Conservation (phyloP, 257 asterid species). For the Solanum habrochaites region DNA sequence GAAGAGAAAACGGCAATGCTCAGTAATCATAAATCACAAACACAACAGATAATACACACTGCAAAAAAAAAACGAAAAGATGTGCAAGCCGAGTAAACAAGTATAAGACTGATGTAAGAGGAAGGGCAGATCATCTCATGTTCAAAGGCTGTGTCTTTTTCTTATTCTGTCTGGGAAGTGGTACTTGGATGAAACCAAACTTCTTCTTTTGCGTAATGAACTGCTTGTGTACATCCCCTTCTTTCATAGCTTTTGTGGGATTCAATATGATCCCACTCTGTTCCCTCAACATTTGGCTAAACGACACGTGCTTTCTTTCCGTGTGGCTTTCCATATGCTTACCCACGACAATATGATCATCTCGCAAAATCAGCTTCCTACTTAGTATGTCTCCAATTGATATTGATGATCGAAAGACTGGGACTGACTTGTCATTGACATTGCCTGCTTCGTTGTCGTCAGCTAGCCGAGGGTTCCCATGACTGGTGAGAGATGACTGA, state of each 20-base stretch:
- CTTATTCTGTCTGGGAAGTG: conserved; percentile 54
- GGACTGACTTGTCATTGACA: conserved; percentile 7
- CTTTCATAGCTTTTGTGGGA: conserved; percentile 24
- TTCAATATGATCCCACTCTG: conserved; percentile 55
- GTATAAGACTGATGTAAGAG: neutral
- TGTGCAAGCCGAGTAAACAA: conserved; percentile 6
- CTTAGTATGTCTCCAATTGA: conserved; percentile 52
- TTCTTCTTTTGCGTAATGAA: conserved; percentile 61
- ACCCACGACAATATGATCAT: conserved; percentile 30
- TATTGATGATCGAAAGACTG: conserved; percentile 37
- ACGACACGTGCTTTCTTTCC: conserved; percentile 40
- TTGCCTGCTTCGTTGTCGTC: conserved; percentile 8
- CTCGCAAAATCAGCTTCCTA: conserved; percentile 39
- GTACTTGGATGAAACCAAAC: conserved; percentile 84
- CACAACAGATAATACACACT: neutral
- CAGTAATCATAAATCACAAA: neutral
- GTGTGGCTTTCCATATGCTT: conserved; percentile 29
- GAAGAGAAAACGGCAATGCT: neutral
- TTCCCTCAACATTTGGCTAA: conserved; percentile 83
- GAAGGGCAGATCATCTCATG: conserved; percentile 5
- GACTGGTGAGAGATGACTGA: conserved; percentile 8
- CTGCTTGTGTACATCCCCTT: conserved; percentile 37
- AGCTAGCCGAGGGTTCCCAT: conserved; percentile 11
- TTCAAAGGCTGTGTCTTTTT: conserved; percentile 37
- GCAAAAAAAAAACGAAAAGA: neutral